phyloP scores from a whole-genome alignment of 1,284 basidiomycete genomes.

The Heterobasidion occidentale region DNA sequence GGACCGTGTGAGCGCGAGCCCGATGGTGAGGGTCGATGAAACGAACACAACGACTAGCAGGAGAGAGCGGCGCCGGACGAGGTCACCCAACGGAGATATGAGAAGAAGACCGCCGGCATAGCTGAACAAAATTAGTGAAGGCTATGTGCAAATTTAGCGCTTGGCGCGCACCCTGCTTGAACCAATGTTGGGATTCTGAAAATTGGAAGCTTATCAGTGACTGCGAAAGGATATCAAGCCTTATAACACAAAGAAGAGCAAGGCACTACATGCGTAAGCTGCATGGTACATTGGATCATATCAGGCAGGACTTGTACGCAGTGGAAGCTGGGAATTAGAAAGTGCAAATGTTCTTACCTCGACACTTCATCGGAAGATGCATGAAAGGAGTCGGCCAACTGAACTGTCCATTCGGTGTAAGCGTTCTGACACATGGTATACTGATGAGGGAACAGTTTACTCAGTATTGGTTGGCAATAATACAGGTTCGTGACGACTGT shows the following conservation, averaged over 20 bases:
- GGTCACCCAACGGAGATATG: slow-evolving; percentile 45
- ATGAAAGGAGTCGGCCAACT: slow-evolving; percentile 44
- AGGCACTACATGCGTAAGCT: no score
- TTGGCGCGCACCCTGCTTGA: slow-evolving; percentile 33
- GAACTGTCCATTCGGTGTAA: slow-evolving; percentile 27
- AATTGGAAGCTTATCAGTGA: neutral
- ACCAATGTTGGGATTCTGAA: slow-evolving; percentile 37
- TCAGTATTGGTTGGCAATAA: slow-evolving; percentile 67
- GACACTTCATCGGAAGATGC: slow-evolving; percentile 54
- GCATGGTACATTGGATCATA: no score
- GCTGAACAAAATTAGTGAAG: slow-evolving; percentile 14
- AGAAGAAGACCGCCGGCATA: slow-evolving; percentile 42
- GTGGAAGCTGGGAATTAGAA: neutral
- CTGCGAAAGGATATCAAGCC: no score
- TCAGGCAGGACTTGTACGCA: no score
- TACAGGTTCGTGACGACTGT: slow-evolving; percentile 58
- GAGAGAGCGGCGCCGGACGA: slow-evolving; percentile 41
- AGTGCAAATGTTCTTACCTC: slow-evolving; percentile 22
- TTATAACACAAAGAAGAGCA: no score
- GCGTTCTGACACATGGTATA: neutral
- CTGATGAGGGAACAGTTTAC: slow-evolving; percentile 26
- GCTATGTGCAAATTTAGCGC: neutral
- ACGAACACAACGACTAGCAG: slow-evolving; percentile 33
- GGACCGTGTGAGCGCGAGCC: slow-evolving; percentile 34
- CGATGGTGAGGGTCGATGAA: slow-evolving; percentile 34